Percentiles rank a stretch among this genome's conserved stretches.
Evolutionary conservation across 1,284 basidiomycete genomes (phyloP).

Genomic region (Trametes pubescens): DNA sequence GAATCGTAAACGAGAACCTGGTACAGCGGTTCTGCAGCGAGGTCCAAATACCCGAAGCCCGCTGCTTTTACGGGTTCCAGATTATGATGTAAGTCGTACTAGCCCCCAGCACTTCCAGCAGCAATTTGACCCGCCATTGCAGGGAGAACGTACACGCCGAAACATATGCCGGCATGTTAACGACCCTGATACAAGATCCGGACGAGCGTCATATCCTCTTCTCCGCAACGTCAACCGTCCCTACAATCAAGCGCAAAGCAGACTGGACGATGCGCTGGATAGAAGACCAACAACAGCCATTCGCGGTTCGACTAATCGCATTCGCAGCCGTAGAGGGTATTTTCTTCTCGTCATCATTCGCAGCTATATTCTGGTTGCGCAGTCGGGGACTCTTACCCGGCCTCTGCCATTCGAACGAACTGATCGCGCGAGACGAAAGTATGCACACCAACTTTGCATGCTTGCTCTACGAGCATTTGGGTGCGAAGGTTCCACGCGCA

Average conservation of each 20-base stretch:
- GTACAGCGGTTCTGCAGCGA: conserved; percentile 78
- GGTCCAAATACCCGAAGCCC: conserved; percentile 77
- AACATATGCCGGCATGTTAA: conserved; percentile 78
- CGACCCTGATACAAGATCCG: conserved; percentile 61
- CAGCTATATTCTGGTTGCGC: conserved; percentile 98
- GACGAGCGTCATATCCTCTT: conserved; percentile 88
- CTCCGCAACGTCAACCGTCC: conserved; percentile 92
- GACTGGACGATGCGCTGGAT: conserved; percentile 96
- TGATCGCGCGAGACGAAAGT: conserved; percentile 97
- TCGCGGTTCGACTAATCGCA: conserved; percentile 91
- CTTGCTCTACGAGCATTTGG: conserved; percentile 88
- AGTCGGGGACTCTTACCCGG: conserved; percentile 98
- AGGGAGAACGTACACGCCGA: conserved; percentile 75
- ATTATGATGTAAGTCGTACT: conserved; percentile 69
- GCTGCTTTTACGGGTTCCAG: conserved; percentile 84
- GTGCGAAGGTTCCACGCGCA: conserved; percentile 48
- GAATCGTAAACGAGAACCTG: conserved; percentile 83
- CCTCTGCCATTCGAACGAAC: conserved; percentile 95
- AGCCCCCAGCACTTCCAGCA: not conserved
- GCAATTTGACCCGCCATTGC: not conserved
- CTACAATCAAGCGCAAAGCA: conserved; percentile 90
- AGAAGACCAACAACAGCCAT: conserved; percentile 80
- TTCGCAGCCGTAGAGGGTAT: conserved; percentile 99
- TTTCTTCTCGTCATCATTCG: conserved; percentile 95
- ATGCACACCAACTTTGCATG: conserved; percentile 99